These are phyloP conservation scores for Blastobotrys raffinosifermentans DNA, from an alignment of 1,139 yeast species.

Conservation along the genomic window DNA sequence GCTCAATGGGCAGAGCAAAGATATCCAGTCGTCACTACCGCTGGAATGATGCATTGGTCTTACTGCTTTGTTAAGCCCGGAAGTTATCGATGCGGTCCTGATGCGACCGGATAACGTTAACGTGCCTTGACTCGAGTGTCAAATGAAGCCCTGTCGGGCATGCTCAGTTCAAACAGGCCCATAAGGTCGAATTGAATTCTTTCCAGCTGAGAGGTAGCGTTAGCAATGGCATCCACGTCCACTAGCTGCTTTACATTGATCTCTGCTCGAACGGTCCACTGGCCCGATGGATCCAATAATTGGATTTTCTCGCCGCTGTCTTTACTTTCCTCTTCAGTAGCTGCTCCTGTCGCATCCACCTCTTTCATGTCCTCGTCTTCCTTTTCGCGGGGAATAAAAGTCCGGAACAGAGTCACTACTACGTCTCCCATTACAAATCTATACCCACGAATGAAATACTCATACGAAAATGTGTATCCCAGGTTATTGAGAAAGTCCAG, in stretches of 20 bases:
- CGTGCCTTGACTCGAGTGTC: conserved; percentile 53
- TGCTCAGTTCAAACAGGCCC: conserved; percentile 59
- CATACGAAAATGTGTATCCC: conserved; percentile 64
- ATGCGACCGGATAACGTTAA: too few species aligned
- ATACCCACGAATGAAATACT: conserved; percentile 61
- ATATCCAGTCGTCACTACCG: too few species aligned
- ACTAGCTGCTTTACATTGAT: conserved; percentile 67
- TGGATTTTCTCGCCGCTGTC: conserved; percentile 32
- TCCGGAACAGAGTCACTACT: conserved; percentile 54
- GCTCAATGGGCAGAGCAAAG: too few species aligned
- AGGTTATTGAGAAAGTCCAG: conserved; percentile 50
- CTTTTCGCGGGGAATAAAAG: conserved; percentile 30
- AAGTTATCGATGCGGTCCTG: too few species aligned
- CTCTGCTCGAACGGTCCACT: conserved; percentile 59
- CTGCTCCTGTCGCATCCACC: conserved; percentile 5
- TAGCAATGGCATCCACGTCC: conserved; percentile 65
- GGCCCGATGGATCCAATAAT: conserved; percentile 50
- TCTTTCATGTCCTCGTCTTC: conserved; percentile 18
- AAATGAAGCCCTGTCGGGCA: conserved; percentile 77
- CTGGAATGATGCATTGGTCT: too few species aligned
- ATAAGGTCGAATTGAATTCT: conserved; percentile 57
- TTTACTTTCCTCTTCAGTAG: conserved; percentile 15
- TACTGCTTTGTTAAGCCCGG: too few species aligned
- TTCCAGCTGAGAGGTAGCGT: conserved; percentile 58
- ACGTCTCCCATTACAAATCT: conserved; percentile 61